Base-by-base conservation (phyloP, 495 filamentous ascomycete genomes). In the Darksidea phi region DNA sequence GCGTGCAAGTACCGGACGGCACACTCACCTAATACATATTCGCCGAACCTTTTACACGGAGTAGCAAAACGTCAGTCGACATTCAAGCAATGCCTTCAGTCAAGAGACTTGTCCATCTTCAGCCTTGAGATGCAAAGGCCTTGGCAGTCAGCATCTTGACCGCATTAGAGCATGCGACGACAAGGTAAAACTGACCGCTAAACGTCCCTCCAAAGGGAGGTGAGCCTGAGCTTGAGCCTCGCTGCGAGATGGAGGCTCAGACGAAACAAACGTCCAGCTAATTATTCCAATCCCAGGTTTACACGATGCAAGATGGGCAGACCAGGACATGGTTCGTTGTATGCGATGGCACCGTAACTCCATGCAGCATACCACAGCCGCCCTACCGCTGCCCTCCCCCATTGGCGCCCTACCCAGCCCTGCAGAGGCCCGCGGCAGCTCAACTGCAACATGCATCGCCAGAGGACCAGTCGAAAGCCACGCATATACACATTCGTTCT, bases 381-480 rank as follows among this genome's bases (percentile, higher is more conserved):
- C 34, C 15, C 15, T 15, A 24, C 28, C 15, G 2, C n/a, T 18
- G 28, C 24, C 4, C 20, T n/a, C n/a, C 18, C 49, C 49, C 49
- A 48, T 43, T 43, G 41, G 41, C 5, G 24, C 5, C 3, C 11
- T 6, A 18, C 46, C 7, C 46, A 21, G 21, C 46, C 18, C 7
- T 24, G 46, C 46, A 48, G 12, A 25, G 7, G n/a, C 15, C 7
- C 18, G 21, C 12, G 6, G 17, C 57, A 60, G 57, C 57, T 60
- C 36, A 15, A 45, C 49, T 53, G 57, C 57, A 60, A 52, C 57
- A 18, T 52, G 49, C 49, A 36, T 21, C 2, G 6, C 28, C 24
- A 52, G 4, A 32, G n/a, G n/a, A 3, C 28, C 28, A 32, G 28
- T 32, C 28, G 10, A 32, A 32, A 32, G n/a, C n/a, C n/a, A n/a